Evolutionary conservation across 345 rosid genomes (phyloP).

Genomic region (Mercurialis annua): DNA sequence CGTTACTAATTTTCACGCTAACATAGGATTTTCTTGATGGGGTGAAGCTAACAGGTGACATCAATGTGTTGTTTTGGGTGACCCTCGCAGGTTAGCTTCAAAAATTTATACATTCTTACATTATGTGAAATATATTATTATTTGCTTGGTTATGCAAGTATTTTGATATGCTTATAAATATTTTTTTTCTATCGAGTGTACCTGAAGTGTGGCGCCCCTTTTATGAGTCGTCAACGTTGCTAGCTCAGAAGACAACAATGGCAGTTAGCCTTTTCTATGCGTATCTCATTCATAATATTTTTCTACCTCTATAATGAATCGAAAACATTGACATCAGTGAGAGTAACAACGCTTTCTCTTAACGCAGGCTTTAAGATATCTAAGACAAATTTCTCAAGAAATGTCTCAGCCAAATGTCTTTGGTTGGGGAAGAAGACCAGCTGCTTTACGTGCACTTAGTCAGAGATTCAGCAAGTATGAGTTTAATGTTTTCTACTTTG

Average conservation of each 20-base stretch:
- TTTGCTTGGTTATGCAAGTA: neutral
- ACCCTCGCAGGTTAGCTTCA: constrained; percentile 80
- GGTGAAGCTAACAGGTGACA: constrained; percentile 90
- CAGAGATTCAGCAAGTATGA: constrained; percentile 79
- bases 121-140: neutral
- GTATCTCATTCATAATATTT: neutral
- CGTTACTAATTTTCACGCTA: constrained; percentile 10
- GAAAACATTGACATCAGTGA: neutral
- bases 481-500: neutral
- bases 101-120: neutral
- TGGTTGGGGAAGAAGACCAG: constrained; percentile 95
- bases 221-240: constrained; percentile 88
- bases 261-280: constrained; percentile 52
- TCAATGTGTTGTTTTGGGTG: constrained; percentile 89
- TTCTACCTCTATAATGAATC: neutral
- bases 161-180: neutral
- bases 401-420: constrained; percentile 71
- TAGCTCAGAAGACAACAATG: constrained; percentile 97
- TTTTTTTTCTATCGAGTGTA: constrained; percentile 79
- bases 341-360: neutral
- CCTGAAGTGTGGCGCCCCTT: constrained; percentile 98
- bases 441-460: constrained; percentile 88
- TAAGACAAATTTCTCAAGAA: constrained; percentile 94
- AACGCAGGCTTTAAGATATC: constrained; percentile 79
- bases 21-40: constrained; percentile 82